A percentile compares a stretch with the other conserved stretches of the same genome.
Evolutionary conservation across 2,329 filamentous ascomycete genomes (phyloP).

Genomic region (Penicillium digitatum): DNA sequence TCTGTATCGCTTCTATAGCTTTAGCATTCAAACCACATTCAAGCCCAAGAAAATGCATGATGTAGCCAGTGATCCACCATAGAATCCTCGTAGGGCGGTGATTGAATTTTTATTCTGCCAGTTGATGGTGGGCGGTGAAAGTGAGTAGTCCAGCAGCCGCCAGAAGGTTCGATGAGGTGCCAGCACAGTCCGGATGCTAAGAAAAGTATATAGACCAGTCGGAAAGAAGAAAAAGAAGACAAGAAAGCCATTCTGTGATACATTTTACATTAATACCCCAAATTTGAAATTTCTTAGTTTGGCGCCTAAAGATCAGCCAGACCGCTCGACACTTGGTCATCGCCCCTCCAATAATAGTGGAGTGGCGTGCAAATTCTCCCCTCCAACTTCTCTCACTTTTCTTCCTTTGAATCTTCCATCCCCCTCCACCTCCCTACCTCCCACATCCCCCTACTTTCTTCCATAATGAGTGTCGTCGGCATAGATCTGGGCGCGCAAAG

Average conservation of each 20-base stretch:
- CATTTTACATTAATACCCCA: neutral
- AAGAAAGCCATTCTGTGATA: neutral
- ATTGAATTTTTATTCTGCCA: conserved; percentile 25
- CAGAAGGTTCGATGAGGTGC: conserved; percentile 40
- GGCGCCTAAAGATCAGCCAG: conserved; percentile 14
- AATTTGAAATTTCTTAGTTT: conserved; percentile 1
- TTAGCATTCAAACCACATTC: neutral
- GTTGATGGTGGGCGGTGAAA: conserved; percentile 23
- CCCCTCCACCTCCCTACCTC: conserved; percentile 20
- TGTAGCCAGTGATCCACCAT: neutral
- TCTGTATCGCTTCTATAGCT: neutral
- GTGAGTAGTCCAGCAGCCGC: conserved; percentile 30
- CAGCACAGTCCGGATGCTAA: conserved; percentile 13
- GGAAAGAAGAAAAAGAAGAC: neutral
- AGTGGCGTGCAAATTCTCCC: conserved; percentile 41
- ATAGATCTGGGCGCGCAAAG: conserved; percentile 95
- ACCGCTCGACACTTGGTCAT: conserved; percentile 28
- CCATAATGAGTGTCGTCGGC: conserved; percentile 63
- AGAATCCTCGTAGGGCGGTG: conserved; percentile 2
- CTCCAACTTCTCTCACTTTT: conserved; percentile 25
- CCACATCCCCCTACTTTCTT: conserved; percentile 18
- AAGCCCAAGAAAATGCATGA: neutral
- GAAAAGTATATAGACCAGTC: conserved; percentile 14
- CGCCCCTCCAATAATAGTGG: conserved; percentile 35
- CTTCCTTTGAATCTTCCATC: conserved; percentile 20